Evolutionary conservation across 768 basidiomycete genomes (phyloP).

Genomic region (Phlebiopsis gigantea): DNA sequence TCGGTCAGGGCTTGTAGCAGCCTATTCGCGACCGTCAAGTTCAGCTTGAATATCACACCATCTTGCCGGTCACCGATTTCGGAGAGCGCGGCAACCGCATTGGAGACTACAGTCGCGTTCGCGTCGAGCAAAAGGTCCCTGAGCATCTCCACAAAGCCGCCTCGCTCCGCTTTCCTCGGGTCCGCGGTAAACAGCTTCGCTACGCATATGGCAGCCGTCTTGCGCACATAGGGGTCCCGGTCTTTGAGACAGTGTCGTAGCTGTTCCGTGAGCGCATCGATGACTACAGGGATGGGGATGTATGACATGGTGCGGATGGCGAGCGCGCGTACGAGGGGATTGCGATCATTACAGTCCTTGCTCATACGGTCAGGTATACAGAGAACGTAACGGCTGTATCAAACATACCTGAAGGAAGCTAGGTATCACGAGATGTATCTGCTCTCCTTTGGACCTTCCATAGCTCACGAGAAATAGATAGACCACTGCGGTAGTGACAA

Average conservation of each 20-base stretch:
- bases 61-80: slow-evolving; percentile 96
- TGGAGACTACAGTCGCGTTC: slow-evolving; percentile 96
- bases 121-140: slow-evolving; percentile 88
- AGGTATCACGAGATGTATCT: slow-evolving; percentile 86
- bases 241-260: slow-evolving; percentile 91
- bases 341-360: slow-evolving; percentile 93
- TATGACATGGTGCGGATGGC: slow-evolving; percentile 99
- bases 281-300: slow-evolving; percentile 88
- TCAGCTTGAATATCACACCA: slow-evolving; percentile 88
- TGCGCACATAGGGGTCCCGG: slow-evolving; percentile 94
- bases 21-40: slow-evolving; percentile 82
- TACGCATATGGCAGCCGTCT: slow-evolving; percentile 97
- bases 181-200: slow-evolving; percentile 93
- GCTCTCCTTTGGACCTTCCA: slow-evolving; percentile 88
- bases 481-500: slow-evolving; percentile 88
- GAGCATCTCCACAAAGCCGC: slow-evolving; percentile 86
- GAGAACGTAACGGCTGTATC: background rate
- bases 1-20: slow-evolving; percentile 87
- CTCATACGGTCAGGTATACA: slow-evolving; percentile 12
- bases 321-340: slow-evolving; percentile 93
- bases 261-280: slow-evolving; percentile 82
- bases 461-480: slow-evolving; percentile 98
- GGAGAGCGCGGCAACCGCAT: slow-evolving; percentile 93
- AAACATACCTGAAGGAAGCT: slow-evolving; percentile 76
- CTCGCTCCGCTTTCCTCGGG: slow-evolving; percentile 78